Conservation (phyloP, 768 basidiomycete genomes). For the Amanita jacksonii region DNA sequence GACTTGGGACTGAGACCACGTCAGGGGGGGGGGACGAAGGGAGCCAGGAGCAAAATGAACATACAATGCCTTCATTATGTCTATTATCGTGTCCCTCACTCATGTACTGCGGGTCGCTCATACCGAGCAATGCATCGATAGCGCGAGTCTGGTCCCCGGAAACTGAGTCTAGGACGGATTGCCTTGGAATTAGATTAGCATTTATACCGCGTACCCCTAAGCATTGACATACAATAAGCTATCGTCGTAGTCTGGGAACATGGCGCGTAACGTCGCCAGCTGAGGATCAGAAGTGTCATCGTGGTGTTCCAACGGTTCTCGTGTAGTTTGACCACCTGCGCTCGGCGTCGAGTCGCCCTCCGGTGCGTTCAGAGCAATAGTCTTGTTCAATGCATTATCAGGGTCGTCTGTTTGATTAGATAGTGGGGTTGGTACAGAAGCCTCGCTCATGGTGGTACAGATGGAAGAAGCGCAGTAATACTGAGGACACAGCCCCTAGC, state of each 20-base stretch:
- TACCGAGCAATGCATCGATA: constrained; percentile 67
- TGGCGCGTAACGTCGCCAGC: constrained; percentile 45
- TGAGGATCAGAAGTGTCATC: constrained; percentile 30
- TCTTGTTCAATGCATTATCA: background rate
- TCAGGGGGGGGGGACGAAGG: background rate
- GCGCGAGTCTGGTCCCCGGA: constrained; percentile 65
- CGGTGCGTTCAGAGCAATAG: too few relatives aligned
- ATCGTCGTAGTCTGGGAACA: constrained; percentile 80
- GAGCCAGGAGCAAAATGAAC: background rate
- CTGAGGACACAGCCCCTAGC: background rate
- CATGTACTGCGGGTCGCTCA: constrained; percentile 76
- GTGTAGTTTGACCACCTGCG: background rate
- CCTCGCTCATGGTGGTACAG: constrained; percentile 5
- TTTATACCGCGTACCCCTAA: background rate
- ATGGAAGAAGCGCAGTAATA: constrained; percentile 1
- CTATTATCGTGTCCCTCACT: constrained; percentile 22
- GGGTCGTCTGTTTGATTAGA: background rate
- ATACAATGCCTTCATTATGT: constrained; percentile 18
- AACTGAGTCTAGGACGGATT: constrained; percentile 66
- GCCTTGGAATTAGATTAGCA: constrained; percentile 25
- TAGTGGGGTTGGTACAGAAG: background rate
- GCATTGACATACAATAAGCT: constrained; percentile 44
- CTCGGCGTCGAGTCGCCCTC: too few relatives aligned
- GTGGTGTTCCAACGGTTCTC: constrained; percentile 3
- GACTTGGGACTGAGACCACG: constrained; percentile 38